Conservation (phyloP, 768 basidiomycete genomes). For the Phaeotremella skinneri region DNA sequence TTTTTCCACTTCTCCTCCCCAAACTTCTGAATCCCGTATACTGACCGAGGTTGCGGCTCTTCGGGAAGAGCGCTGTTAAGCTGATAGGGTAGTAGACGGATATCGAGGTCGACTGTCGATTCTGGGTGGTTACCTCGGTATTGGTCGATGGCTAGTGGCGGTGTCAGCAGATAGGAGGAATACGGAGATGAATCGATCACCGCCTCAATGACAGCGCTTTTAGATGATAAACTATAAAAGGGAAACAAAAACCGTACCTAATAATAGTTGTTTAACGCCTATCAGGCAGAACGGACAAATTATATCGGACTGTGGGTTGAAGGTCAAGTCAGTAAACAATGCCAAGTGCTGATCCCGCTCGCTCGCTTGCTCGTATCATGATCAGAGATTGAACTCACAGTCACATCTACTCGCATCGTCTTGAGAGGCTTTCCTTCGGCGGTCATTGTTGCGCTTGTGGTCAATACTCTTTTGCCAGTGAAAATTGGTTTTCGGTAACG, state of each 20-base stretch:
- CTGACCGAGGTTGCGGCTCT: conserved; percentile 29
- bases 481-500: too few species aligned
- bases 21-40: conserved; percentile 51
- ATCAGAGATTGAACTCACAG: conserved; percentile 12
- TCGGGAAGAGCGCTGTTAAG: conserved; percentile 54
- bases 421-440: too few species aligned
- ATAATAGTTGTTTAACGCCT: conserved; percentile 28
- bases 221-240: neutral
- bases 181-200: neutral
- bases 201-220: neutral
- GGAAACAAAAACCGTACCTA: conserved; percentile 8
- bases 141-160: conserved; percentile 27
- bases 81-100: conserved; percentile 58
- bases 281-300: conserved; percentile 42
- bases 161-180: neutral
- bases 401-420: conserved; percentile 33
- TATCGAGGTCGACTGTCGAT: conserved; percentile 49
- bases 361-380: too few species aligned
- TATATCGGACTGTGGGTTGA: conserved; percentile 27
- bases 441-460: too few species aligned
- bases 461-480: too few species aligned
- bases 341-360: too few species aligned
- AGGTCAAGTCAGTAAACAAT: neutral
- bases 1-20: conserved; percentile 59
- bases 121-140: conserved; percentile 47